Conservation (phyloP, 2,329 filamentous ascomycete genomes). For the Neofusicoccum cordaticola region DNA sequence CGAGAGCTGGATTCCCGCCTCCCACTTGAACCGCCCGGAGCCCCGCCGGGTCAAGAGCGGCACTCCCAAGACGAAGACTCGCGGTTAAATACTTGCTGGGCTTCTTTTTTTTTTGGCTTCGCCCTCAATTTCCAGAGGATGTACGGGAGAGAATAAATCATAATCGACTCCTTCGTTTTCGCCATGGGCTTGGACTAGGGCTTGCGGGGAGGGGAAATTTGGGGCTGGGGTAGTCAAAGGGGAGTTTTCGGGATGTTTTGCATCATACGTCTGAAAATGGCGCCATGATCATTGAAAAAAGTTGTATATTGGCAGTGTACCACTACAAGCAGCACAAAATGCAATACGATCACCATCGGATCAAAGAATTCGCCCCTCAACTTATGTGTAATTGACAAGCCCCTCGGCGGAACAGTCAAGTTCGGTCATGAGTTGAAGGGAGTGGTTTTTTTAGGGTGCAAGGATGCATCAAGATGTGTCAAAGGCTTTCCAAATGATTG, state of each 20-base stretch:
- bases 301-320: slow-evolving; percentile 8
- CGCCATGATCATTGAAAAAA: not conserved
- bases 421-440: no score
- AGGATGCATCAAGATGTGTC: no score
- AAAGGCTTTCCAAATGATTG: no score
- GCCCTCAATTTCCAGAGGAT: not conserved
- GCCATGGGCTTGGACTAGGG: not conserved
- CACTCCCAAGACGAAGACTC: slow-evolving; percentile 37
- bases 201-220: not conserved
- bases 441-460: no score
- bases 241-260: not conserved
- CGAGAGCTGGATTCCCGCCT: slow-evolving; percentile 87
- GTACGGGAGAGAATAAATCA: not conserved
- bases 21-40: slow-evolving; percentile 83
- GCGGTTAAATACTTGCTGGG: not conserved
- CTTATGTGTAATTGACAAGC: no score
- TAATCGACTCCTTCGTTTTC: not conserved
- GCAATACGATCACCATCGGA: not conserved
- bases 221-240: not conserved
- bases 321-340: not conserved
- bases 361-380: not conserved
- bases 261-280: slow-evolving; percentile 1
- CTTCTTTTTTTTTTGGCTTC: not conserved
- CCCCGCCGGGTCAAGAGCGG: slow-evolving; percentile 59
- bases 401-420: no score